Evolutionary conservation across 2,329 filamentous ascomycete species (phyloP).

Genomic region (Ophiobolus disseminans): DNA sequence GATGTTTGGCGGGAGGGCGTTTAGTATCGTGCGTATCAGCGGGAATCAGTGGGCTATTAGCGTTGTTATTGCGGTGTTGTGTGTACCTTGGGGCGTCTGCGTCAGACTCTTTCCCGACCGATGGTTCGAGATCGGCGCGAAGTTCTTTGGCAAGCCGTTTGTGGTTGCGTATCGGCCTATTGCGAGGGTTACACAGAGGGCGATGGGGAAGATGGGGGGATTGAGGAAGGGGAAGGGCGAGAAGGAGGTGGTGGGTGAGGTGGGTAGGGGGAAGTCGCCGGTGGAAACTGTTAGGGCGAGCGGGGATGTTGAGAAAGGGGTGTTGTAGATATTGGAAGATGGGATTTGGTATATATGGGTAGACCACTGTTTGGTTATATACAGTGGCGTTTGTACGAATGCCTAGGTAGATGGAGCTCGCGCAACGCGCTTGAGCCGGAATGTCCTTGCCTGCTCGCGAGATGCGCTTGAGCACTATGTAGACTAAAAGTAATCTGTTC

Average conservation of each 20-base stretch:
- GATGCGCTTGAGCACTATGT: slow-evolving; percentile 15
- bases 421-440: slow-evolving; percentile 21
- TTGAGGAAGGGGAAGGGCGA: slow-evolving; percentile 20
- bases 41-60: slow-evolving; percentile 64
- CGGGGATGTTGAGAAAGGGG: slow-evolving; percentile 24
- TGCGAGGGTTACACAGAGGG: slow-evolving; percentile 16
- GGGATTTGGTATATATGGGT: not conserved
- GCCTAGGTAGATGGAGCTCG: slow-evolving; percentile 13
- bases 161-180: slow-evolving; percentile 30
- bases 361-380: not conserved
- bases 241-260: slow-evolving; percentile 11
- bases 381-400: not conserved
- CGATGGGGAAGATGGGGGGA: slow-evolving; percentile 16
- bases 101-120: slow-evolving; percentile 60
- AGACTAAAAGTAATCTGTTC: not conserved
- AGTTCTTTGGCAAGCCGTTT: slow-evolving; percentile 33
- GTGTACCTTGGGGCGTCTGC: slow-evolving; percentile 59
- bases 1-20: slow-evolving; percentile 72
- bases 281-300: slow-evolving; percentile 13
- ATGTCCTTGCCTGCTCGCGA: slow-evolving; percentile 15
- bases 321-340: slow-evolving; percentile 11
- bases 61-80: slow-evolving; percentile 58
- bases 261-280: slow-evolving; percentile 24
- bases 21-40: slow-evolving; percentile 58
- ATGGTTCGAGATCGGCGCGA: slow-evolving; percentile 30